Evolutionary conservation across 2,329 filamentous ascomycete species (phyloP).

Genomic region (Zelopaecilomyces penicillatus): DNA sequence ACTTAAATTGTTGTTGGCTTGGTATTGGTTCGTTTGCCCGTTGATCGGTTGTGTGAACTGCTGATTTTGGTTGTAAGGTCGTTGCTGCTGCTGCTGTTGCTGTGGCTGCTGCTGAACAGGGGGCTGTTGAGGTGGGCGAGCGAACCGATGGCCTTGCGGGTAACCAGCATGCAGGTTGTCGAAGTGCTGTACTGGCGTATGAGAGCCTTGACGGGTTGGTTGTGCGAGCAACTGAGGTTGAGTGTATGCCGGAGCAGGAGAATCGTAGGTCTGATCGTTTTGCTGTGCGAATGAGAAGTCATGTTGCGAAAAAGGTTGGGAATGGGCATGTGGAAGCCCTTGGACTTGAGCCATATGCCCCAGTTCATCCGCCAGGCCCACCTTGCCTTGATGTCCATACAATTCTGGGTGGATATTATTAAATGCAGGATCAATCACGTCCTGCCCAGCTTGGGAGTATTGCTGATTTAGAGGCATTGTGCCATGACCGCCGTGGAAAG

Average conservation of each 20-base stretch:
- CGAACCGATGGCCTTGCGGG: slow-evolving; percentile 17
- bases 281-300: slow-evolving; percentile 26
- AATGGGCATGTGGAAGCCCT: slow-evolving; percentile 20
- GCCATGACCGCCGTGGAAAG: slow-evolving; percentile 24
- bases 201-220: slow-evolving; percentile 22
- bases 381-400: slow-evolving; percentile 28
- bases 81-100: slow-evolving; percentile 20
- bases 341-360: slow-evolving; percentile 21
- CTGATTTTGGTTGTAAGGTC: slow-evolving; percentile 15
- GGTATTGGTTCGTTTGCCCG: slow-evolving; percentile 16
- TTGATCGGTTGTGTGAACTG: slow-evolving; percentile 18
- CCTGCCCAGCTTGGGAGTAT: slow-evolving; percentile 25
- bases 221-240: slow-evolving; percentile 27
- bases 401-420: slow-evolving; percentile 28
- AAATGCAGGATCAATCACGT: slow-evolving; percentile 30
- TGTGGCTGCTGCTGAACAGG: slow-evolving; percentile 18
- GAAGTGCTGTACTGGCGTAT: slow-evolving; percentile 24
- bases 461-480: slow-evolving; percentile 24
- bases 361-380: slow-evolving; percentile 16
- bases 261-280: slow-evolving; percentile 23
- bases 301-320: slow-evolving; percentile 25
- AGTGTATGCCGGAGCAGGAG: slow-evolving; percentile 23
- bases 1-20: slow-evolving; percentile 8
- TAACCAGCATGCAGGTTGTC: slow-evolving; percentile 21
- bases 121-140: slow-evolving; percentile 20